Evolutionary conservation across 257 asterid species (phyloP), one percentile per base, ranked within the genome.

Genomic region (Penstemon newberryi): DNA sequence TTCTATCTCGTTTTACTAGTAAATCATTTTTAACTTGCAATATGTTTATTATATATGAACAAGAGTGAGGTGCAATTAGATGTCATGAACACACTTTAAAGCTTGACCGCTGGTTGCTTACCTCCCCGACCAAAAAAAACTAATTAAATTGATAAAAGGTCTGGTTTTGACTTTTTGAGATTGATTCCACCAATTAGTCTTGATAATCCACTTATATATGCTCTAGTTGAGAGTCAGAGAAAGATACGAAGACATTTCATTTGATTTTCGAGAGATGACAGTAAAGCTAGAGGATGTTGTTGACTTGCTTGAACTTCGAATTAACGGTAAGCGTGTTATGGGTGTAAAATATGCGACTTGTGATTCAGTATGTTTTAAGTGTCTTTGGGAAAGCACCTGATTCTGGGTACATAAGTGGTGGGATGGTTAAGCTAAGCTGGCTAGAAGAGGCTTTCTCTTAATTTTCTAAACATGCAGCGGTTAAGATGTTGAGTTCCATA

Each of bases 51-150:
- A 12, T 25, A 70, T 71, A 62, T 80, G 37, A 73, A 75, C 88
- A 94, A 96, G 97, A 94, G 79, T 83, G 96, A 46, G 95, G 96
- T 56, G 97, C 96, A 67, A 96, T 94, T 71, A 81, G 99, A 77
- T 94, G 99, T 75, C 97, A 91, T 77, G 97, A 94, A 67, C 99
- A 94, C 78, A 94, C 99, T 65, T 94, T 97, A 65, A 90, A 91
- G 90, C 96, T 94, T 63, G 99, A 91, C 71, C 88, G 86, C 25
- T 94, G 99, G 99, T 73, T 83, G 80, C 96, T 94, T 52, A 87
- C 93, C 0, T 2, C 33, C 33, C 33, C 33, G 1, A 25, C 33
- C 33, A 25, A 25, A 93, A 85, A 49, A 82, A 54, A 69, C 84
- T 76, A 46, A 57, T 76, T 15, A 79, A 80, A 56, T 56, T 90